Base-by-base conservation (phyloP, 2,329 filamentous ascomycete genomes). In the Aphanoascus verrucosus region DNA sequence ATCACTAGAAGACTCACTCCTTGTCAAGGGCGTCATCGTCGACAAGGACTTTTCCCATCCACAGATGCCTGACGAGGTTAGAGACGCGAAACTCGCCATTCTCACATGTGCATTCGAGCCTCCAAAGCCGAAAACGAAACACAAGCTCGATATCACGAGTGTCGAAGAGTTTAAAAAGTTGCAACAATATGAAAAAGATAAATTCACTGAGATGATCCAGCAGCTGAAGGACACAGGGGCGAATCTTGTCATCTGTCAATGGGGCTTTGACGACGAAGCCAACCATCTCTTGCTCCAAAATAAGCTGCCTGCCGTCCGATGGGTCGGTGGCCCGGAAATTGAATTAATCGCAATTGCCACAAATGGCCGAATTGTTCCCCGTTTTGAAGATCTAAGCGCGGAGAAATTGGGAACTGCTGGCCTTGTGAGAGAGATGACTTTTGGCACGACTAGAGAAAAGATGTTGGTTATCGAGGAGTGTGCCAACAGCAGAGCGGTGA, bases 31-130 rank as follows among this genome's bases (percentile, higher is more conserved):
- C 69, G 93, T 98, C 60, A 94, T 98, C 69, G 81, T 98, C 70
- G 93, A 98, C 81, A 98, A 98, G 77, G 94, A 98, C 75, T 98
- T 98, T 72, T 97, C 93, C 35, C 93, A 98, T 71, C 93, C 93
- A 11, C 93, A 98, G 75, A 98, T 98, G 93, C 93, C 93, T 9
- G 87, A 86, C 49, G 89, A 96, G 72, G 91, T 98, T 59, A 81
- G 78, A 63, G 89, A 98, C 72, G 94, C 93, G 67, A 97, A 96
- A 77, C 83, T 98, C 66, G 93, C 93, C 62, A 98, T 98, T 65
- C 76, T 98, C 56, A 98, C 93, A 49, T 98, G 93, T 70, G 89
- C 93, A 3, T 98, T 98, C 68, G 93, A 98, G 76, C 93, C 93
- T 32, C 93, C 93, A 49, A 98, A 98, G 80, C 93, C 93, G 62